phyloP scores from a whole-genome alignment of 1,139 yeast species.

The Sugiyamaella sp. region DNA sequence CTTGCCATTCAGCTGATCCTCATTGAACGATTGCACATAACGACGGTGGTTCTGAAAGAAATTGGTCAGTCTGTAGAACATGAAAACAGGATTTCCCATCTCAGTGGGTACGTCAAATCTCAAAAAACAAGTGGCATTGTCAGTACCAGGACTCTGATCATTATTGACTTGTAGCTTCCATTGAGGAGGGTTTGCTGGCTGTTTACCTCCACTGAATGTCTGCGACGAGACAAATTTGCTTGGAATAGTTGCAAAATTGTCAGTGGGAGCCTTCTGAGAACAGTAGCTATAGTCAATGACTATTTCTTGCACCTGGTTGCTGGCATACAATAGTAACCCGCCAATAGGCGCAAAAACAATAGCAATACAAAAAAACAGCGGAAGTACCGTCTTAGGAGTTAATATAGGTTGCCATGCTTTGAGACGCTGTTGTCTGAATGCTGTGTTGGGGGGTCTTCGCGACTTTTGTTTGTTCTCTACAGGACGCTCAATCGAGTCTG shows the following conservation, averaged over 20 bases:
- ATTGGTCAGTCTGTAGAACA: slow-evolving; percentile 79
- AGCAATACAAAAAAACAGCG: slow-evolving; percentile 73
- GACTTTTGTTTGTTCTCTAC: slow-evolving; percentile 37
- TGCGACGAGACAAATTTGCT: slow-evolving; percentile 51
- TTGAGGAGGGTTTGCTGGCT: slow-evolving; percentile 49
- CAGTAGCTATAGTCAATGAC: slow-evolving; percentile 83
- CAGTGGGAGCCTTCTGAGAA: slow-evolving; percentile 56
- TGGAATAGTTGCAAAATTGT: slow-evolving; percentile 64
- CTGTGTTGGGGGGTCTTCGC: slow-evolving; percentile 48
- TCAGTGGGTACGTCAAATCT: slow-evolving; percentile 79
- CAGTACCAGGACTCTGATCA: slow-evolving; percentile 22
- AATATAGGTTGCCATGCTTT: slow-evolving; percentile 72
- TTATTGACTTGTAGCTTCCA: slow-evolving; percentile 62
- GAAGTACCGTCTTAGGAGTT: slow-evolving; percentile 88
- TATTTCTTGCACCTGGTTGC: slow-evolving; percentile 75
- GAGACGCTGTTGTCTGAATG: slow-evolving; percentile 51
- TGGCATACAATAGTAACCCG: slow-evolving; percentile 83
- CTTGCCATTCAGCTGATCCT: slow-evolving; percentile 83
- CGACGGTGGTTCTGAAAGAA: slow-evolving; percentile 95
- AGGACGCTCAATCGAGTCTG: slow-evolving; percentile 17
- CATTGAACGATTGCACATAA: slow-evolving; percentile 86
- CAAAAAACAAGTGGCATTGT: slow-evolving; percentile 53
- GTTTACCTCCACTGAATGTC: slow-evolving; percentile 49
- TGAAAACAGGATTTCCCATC: slow-evolving; percentile 73
- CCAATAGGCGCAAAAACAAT: slow-evolving; percentile 90